phyloP scores from a whole-genome alignment of 768 basidiomycete genomes.

The Ephemerocybe angulata region DNA sequence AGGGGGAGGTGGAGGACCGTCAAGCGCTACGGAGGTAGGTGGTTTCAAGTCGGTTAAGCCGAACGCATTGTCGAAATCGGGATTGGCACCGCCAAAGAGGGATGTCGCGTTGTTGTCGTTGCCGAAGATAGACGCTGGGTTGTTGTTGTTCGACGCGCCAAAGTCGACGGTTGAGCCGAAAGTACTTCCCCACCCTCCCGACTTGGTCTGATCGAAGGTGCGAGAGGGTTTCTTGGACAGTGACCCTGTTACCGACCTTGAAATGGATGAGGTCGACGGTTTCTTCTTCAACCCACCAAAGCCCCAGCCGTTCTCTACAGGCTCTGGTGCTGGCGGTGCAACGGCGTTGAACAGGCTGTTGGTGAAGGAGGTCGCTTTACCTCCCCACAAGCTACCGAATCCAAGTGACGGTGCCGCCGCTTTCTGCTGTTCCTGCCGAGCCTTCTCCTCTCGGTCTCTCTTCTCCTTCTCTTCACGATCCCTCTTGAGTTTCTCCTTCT shows the following conservation, averaged over 20 bases:
- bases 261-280: not conserved
- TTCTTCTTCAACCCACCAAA: not conserved
- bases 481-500: not conserved
- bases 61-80: not conserved
- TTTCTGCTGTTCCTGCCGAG: not conserved
- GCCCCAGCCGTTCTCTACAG: not conserved
- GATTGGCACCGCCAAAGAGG: not conserved
- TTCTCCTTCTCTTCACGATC: not conserved
- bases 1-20: not conserved
- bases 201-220: not conserved
- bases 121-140: not conserved
- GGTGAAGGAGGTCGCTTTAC: not conserved
- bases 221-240: constrained; percentile 1
- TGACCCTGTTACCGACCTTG: not conserved
- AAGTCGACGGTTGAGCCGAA: not conserved
- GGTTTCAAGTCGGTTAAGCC: not conserved
- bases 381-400: constrained; percentile 1
- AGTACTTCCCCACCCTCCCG: not conserved
- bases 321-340: not conserved
- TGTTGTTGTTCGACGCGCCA: not conserved
- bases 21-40: not conserved
- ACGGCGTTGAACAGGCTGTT: not conserved
- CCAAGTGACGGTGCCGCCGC: not conserved
- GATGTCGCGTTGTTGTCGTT: not conserved
- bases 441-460: not conserved